Base-by-base conservation (phyloP, 331 rosid species). In the Acacia pycnantha region DNA sequence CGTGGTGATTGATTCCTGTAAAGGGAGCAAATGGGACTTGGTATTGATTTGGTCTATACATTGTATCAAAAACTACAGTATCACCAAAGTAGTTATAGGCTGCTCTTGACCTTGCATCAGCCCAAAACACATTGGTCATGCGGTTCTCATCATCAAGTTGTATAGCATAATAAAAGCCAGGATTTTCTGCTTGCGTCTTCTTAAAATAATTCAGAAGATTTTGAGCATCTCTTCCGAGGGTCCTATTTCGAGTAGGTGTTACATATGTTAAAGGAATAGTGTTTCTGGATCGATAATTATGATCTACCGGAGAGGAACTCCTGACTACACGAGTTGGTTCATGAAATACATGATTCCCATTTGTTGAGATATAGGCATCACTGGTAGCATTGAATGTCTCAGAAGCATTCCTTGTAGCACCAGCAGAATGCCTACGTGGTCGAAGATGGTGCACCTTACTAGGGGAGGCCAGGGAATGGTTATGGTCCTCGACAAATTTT, bases 51-150 rank as follows among this genome's bases (percentile, higher is more conserved):
- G 96, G 94, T 73, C 97, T 80, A 79, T 91, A 90, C 92, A 86
- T 87, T 9, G 97, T 93, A 86, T 93, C 94, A 84, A 93, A 91
- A 75, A 73, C 86, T 77, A 93, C 96, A 29, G 94, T 92, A 90
- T 93, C 96, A 22, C 97, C 93, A 51, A 91, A 93, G 89, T 88
- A 59, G 51, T 84, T 88, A 88, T 93, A 93, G 62, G 96, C 91
- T 47, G 90, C 46, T 85, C 96, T 87, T 12, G 93, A 91, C 80
- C 96, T 89, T 46, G 93, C 96, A 88, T 90, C 97, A 22, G 89
- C 88, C 97, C 97, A 93, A 56, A 93, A 93, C 70, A 81, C 96
- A 73, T 93, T 91, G 27, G 90, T 91, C 97, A 93, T 87, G 80
- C 86, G 88, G 77, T 93, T 93, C 73, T 91, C 95, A 80, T 90